A percentile compares a stretch with the other conserved stretches of the same genome.
Conservation (phyloP, 129 eudicot genomes). For the Dittrichia graveolens region DNA sequence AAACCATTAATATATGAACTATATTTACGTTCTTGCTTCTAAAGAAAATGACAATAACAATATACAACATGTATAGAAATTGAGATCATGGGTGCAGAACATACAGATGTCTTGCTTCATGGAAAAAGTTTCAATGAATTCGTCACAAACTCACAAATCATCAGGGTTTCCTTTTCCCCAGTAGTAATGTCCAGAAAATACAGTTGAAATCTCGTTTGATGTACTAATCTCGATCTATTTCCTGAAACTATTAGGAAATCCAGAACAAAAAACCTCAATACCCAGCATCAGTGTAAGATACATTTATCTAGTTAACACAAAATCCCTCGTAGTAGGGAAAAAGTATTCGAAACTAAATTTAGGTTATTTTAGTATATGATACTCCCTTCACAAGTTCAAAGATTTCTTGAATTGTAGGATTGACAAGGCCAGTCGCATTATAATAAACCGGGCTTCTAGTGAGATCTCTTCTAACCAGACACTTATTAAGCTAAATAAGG, state of each 20-base stretch:
- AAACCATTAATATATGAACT: too few relatives aligned
- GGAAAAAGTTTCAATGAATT: neutral
- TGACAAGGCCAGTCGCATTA: conserved; percentile 77
- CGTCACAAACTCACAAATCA: neutral
- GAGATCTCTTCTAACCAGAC: conserved; percentile 65
- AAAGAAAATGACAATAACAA: too few relatives aligned
- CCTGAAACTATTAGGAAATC: conserved; percentile 7
- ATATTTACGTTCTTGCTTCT: too few relatives aligned
- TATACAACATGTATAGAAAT: too few relatives aligned
- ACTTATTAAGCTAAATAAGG: conserved; percentile 50
- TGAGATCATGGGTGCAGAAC: too few relatives aligned
- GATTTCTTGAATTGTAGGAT: conserved; percentile 54
- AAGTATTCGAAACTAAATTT: conserved; percentile 10
- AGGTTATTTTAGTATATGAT: neutral
- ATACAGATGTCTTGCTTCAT: too few relatives aligned
- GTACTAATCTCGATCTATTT: conserved; percentile 12
- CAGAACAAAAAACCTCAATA: neutral
- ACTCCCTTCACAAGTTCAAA: conserved; percentile 41
- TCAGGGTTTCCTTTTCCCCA: neutral
- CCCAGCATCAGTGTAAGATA: conserved; percentile 3
- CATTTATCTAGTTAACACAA: conserved; percentile 23
- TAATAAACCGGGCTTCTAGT: conserved; percentile 62
- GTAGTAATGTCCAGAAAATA: conserved; percentile 3
- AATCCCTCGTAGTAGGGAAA: conserved; percentile 3
- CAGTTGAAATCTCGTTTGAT: conserved; percentile 20